Conservation (phyloP, 2,329 filamentous ascomycete genomes). For the Mariannaea sp. region DNA sequence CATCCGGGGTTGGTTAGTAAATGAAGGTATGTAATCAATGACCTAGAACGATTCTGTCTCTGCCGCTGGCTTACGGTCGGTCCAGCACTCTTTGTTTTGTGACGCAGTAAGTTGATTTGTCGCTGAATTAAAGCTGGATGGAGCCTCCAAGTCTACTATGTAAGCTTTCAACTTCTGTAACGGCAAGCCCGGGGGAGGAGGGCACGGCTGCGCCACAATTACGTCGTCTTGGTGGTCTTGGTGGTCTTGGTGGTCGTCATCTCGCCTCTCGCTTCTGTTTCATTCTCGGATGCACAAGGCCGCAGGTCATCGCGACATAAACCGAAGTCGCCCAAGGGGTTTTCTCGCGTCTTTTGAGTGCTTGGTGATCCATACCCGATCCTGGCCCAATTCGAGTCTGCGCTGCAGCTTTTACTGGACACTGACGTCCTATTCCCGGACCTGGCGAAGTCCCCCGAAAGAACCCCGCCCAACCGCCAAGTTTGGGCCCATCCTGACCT, state of each 20-base stretch:
- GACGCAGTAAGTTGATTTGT: too few relatives aligned
- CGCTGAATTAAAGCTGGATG: too few relatives aligned
- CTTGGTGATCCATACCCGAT: not conserved
- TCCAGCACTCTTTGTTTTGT: too few relatives aligned
- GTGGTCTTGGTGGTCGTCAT: slow-evolving; percentile 13
- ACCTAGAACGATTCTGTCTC: too few relatives aligned
- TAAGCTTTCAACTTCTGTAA: too few relatives aligned
- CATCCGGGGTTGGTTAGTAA: too few relatives aligned
- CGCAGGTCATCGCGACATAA: not conserved
- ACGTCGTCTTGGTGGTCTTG: slow-evolving; percentile 12
- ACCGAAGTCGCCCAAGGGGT: too few relatives aligned
- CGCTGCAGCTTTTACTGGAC: not conserved
- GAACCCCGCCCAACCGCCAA: slow-evolving; percentile 17
- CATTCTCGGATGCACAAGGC: not conserved
- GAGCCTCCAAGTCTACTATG: too few relatives aligned
- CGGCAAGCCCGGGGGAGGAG: slow-evolving; percentile 7
- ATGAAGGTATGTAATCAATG: too few relatives aligned
- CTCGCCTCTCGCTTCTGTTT: slow-evolving; percentile 3
- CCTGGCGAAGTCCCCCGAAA: slow-evolving; percentile 1
- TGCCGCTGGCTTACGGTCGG: too few relatives aligned
- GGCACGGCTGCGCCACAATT: slow-evolving; percentile 22
- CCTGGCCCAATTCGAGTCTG: not conserved
- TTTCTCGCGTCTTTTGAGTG: not conserved
- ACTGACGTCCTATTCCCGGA: slow-evolving; percentile 11
- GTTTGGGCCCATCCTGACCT: not conserved